Evolutionary conservation across 2,329 filamentous ascomycete genomes (phyloP).

Genomic region (Hypoxylon sp.): DNA sequence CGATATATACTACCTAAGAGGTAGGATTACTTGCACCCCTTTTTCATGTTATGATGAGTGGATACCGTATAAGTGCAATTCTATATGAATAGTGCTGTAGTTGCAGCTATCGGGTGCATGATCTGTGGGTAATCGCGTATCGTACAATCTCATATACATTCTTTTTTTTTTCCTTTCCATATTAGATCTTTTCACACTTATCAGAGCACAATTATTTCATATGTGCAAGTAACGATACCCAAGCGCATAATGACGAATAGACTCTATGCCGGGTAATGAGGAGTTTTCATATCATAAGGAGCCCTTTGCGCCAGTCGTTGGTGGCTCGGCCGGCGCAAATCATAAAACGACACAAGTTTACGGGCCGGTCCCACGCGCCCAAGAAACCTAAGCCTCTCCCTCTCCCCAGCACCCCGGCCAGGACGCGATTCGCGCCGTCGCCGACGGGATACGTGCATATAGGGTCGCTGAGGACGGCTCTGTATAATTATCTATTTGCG

Average conservation of each 20-base stretch:
- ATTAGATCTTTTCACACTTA: constrained; percentile 14
- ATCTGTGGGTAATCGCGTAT: not conserved
- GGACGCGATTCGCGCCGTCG: constrained; percentile 93
- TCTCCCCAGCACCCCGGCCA: constrained; percentile 68
- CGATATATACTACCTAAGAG: too few species aligned
- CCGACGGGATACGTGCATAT: constrained; percentile 95
- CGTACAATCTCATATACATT: not conserved
- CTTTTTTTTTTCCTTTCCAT: too few species aligned
- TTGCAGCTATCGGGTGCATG: not conserved
- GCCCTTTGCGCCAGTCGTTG: constrained; percentile 39
- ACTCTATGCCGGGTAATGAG: constrained; percentile 40
- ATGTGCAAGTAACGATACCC: not conserved
- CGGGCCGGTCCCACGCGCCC: constrained; percentile 39
- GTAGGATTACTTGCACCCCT: too few species aligned
- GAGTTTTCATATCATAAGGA: constrained; percentile 40
- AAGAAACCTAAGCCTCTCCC: constrained; percentile 43
- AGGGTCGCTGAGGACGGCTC: constrained; percentile 88
- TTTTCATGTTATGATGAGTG: too few species aligned
- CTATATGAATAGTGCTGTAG: not conserved
- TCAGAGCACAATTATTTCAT: not conserved
- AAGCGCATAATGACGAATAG: constrained; percentile 1
- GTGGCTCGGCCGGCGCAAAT: constrained; percentile 35
- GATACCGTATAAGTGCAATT: not conserved
- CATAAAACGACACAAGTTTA: constrained; percentile 46
- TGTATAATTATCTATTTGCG: constrained; percentile 96